Conservation (phyloP, 768 basidiomycete species). For the Mycena indigotica region DNA sequence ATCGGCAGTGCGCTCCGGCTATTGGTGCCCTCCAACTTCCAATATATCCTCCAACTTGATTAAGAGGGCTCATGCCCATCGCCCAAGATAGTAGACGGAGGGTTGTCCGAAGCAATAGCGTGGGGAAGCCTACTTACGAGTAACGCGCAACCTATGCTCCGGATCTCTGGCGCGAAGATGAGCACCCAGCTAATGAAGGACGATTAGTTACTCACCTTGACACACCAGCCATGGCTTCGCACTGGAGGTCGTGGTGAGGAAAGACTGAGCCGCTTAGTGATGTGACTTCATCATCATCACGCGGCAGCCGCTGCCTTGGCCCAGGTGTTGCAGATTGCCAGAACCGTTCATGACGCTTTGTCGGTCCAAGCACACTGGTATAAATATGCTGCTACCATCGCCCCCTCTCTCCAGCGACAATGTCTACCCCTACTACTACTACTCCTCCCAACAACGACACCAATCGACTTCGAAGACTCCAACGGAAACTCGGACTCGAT, state of each 20-base stretch:
- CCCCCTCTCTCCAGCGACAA: constrained; percentile 1
- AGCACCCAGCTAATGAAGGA: constrained; percentile 4
- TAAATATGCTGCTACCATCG: not conserved
- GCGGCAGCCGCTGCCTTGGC: not conserved
- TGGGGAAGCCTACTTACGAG: constrained; percentile 44
- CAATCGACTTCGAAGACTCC: constrained; percentile 6
- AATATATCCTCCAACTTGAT: too few species aligned
- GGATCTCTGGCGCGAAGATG: constrained; percentile 42
- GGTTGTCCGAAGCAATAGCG: too few species aligned
- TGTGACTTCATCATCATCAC: not conserved
- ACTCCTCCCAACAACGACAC: constrained; percentile 1
- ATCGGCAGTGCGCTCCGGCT: too few species aligned
- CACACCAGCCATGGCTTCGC: constrained; percentile 24
- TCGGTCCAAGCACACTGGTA: not conserved
- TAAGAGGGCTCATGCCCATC: too few species aligned
- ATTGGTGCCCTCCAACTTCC: too few species aligned
- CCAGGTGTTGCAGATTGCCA: too few species aligned
- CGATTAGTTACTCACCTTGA: constrained; percentile 39
- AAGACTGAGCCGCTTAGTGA: not conserved
- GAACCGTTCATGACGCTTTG: too few species aligned
- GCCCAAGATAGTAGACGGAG: too few species aligned
- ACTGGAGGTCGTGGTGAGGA: constrained; percentile 9
- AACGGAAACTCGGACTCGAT: not conserved
- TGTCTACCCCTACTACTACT: too few species aligned
- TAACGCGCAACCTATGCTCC: constrained; percentile 52